phyloP scores from a whole-genome alignment of 176 grass and related monocot genomes.

The Luzula sylvatica region DNA sequence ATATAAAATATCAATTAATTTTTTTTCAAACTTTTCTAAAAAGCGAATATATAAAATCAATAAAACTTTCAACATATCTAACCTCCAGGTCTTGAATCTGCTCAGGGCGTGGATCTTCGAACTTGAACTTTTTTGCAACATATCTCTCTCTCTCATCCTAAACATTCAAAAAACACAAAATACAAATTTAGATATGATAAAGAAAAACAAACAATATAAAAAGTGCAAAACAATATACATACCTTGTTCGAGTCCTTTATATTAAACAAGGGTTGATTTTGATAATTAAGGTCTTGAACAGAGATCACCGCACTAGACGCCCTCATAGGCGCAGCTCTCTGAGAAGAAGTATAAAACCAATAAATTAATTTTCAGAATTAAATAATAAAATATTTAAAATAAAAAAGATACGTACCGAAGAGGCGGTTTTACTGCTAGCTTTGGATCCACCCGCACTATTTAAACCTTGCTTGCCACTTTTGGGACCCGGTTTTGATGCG shows the following conservation, averaged over 20 bases:
- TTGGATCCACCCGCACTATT: constrained; percentile 33
- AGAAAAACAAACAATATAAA: constrained; percentile 1
- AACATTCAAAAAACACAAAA: constrained; percentile 25
- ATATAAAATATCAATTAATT: constrained; percentile 1
- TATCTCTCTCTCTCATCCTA: constrained; percentile 92
- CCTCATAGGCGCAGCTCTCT: constrained; percentile 71
- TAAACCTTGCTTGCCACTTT: constrained; percentile 51
- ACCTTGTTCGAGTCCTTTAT: constrained; percentile 98
- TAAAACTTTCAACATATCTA: constrained; percentile 15
- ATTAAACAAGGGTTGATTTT: constrained; percentile 88
- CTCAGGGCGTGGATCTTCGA: constrained; percentile 91
- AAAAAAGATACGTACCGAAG: constrained; percentile 38
- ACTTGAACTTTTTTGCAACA: constrained; percentile 83
- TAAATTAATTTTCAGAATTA: background rate
- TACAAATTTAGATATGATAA: constrained; percentile 1
- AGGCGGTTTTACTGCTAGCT: constrained; percentile 41
- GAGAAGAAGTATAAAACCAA: constrained; percentile 5
- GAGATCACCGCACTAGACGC: constrained; percentile 49
- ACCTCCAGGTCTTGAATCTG: constrained; percentile 97
- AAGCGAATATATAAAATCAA: background rate
- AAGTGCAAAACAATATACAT: constrained; percentile 18
- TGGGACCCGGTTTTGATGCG: constrained; percentile 52
- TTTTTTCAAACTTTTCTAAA: background rate
- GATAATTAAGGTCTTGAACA: constrained; percentile 52
- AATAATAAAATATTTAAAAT: background rate